These are phyloP conservation scores for Pseudocercospora pini-densiflorae DNA, from an alignment of 2,329 filamentous ascomycete species.

Conservation along the genomic window DNA sequence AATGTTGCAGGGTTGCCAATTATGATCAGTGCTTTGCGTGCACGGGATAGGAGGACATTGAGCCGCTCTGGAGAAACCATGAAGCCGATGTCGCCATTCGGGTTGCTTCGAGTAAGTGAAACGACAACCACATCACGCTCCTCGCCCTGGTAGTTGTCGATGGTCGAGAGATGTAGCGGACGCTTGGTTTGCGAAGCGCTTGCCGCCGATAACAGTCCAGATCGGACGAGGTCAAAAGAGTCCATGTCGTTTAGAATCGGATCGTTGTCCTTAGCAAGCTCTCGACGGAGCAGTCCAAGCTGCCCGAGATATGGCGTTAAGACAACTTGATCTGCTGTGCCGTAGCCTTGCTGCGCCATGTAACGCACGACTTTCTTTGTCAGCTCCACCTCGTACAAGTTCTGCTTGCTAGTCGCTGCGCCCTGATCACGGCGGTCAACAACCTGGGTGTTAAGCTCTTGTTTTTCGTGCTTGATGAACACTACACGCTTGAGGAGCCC, in stretches of 20 bases:
- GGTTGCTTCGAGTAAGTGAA: conserved; percentile 73
- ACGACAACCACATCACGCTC: conserved; percentile 73
- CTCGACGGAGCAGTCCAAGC: conserved; percentile 54
- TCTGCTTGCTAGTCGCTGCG: conserved; percentile 37
- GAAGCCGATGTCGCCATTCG: conserved; percentile 63
- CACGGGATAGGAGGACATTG: conserved; percentile 70
- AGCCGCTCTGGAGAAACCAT: conserved; percentile 69
- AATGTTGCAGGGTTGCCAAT: conserved; percentile 62
- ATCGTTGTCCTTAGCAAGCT: conserved; percentile 57
- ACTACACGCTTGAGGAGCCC: conserved; percentile 59
- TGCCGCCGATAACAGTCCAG: conserved; percentile 31
- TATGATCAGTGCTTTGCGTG: conserved; percentile 72
- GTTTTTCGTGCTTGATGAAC: conserved; percentile 61
- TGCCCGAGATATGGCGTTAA: conserved; percentile 69
- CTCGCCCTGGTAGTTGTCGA: conserved; percentile 74
- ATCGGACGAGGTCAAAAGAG: conserved; percentile 53
- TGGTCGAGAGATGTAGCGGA: conserved; percentile 45
- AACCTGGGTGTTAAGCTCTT: conserved; percentile 25
- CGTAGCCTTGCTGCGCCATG: conserved; percentile 69
- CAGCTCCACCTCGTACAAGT: conserved; percentile 67
- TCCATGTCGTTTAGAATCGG: conserved; percentile 68
- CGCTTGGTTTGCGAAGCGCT: conserved; percentile 42
- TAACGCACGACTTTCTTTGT: conserved; percentile 64
- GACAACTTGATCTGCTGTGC: conserved; percentile 65
- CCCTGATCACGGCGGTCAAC: not conserved